Percentiles rank a stretch among this genome's conserved stretches.
Evolutionary conservation across 129 eudicot species (phyloP).

Genomic region (Dittrichia graveolens): DNA sequence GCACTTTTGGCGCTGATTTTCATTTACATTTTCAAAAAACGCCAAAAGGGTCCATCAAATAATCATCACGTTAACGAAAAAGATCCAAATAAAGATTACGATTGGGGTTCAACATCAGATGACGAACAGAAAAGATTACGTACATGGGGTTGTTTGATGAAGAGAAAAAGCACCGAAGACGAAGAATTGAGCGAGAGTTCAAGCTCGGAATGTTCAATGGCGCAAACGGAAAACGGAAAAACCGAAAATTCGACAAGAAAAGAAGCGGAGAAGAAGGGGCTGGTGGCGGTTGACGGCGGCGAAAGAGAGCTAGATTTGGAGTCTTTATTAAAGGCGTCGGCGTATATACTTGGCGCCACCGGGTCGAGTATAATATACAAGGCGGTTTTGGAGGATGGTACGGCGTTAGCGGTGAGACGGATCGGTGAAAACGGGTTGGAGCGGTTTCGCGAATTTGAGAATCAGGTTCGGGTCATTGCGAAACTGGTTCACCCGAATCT

Average conservation of each 20-base stretch:
- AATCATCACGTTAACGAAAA: constrained; percentile 16
- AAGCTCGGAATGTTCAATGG: constrained; percentile 33
- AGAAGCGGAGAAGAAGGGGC: constrained; percentile 44
- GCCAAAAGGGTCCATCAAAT: constrained; percentile 19
- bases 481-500: constrained; percentile 86
- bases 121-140: constrained; percentile 54
- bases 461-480: constrained; percentile 68
- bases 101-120: constrained; percentile 51
- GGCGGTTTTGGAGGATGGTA: constrained; percentile 88
- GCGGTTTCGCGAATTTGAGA: constrained; percentile 85
- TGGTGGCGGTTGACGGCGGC: constrained; percentile 87
- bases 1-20: constrained; percentile 47
- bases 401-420: constrained; percentile 71
- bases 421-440: constrained; percentile 81
- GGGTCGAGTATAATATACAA: constrained; percentile 90
- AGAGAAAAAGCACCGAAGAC: constrained; percentile 41
- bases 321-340: constrained; percentile 84
- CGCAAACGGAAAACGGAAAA: constrained; percentile 12
- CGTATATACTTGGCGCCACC: constrained; percentile 78
- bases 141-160: constrained; percentile 71
- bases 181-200: constrained; percentile 34
- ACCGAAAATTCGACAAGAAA: neutral
- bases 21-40: constrained; percentile 41
- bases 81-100: constrained; percentile 36
- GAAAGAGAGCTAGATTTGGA: constrained; percentile 78